phyloP scores from a whole-genome alignment of 2,329 filamentous ascomycete genomes.

The Tothia fuscella region DNA sequence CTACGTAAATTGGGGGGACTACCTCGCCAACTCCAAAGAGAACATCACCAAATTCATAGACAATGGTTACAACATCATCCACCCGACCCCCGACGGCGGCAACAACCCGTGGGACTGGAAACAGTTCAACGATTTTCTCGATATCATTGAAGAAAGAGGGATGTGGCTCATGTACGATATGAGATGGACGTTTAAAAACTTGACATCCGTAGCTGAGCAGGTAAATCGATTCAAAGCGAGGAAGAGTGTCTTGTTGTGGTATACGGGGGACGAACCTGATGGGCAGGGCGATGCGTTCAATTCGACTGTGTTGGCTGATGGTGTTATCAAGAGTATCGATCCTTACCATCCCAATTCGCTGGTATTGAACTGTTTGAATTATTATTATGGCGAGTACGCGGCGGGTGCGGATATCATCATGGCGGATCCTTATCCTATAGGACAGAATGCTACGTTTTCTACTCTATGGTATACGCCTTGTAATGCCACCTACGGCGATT shows the following conservation, averaged over 20 bases:
- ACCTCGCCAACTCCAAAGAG: conserved; percentile 20
- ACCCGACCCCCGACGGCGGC: conserved; percentile 30
- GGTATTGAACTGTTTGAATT: conserved; percentile 50
- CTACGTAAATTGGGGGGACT: conserved; percentile 32
- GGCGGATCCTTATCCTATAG: conserved; percentile 49
- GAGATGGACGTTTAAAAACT: conserved; percentile 30
- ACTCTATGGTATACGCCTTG: conserved; percentile 43
- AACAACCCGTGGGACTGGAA: conserved; percentile 25
- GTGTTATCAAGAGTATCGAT: conserved; percentile 39
- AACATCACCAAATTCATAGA: conserved; percentile 29
- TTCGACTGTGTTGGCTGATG: conserved; percentile 31
- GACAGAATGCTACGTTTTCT: conserved; percentile 42
- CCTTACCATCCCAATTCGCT: conserved; percentile 50
- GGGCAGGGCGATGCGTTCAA: conserved; percentile 44
- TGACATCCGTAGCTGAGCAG: conserved; percentile 25
- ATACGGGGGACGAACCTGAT: conserved; percentile 43
- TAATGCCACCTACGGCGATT: conserved; percentile 49
- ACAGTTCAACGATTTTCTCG: conserved; percentile 29
- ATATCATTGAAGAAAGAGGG: conserved; percentile 31
- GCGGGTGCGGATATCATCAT: conserved; percentile 47
- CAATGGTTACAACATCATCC: conserved; percentile 37
- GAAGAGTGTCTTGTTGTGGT: conserved; percentile 33
- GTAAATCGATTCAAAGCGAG: conserved; percentile 24
- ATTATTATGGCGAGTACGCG: conserved; percentile 45
- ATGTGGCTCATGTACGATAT: conserved; percentile 39